phyloP scores from a whole-genome alignment of 2,329 filamentous ascomycete genomes.

The Hysterium pulicare region DNA sequence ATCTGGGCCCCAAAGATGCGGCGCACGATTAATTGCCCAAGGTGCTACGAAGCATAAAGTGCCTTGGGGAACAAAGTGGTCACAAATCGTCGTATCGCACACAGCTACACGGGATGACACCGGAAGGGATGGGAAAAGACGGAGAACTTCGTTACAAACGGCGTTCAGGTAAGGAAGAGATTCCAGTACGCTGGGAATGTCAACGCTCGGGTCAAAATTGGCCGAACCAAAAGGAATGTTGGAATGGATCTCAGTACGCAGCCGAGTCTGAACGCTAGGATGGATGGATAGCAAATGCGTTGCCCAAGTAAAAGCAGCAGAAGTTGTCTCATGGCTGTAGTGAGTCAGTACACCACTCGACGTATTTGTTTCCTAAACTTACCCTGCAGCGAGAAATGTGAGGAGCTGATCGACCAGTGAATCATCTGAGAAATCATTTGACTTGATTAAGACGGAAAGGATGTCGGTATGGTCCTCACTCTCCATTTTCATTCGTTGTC shows the following conservation, averaged over 20 bases:
- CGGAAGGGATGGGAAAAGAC: constrained; percentile 39
- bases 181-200: constrained; percentile 40
- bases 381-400: constrained; percentile 56
- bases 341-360: constrained; percentile 3
- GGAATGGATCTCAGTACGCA: constrained; percentile 66
- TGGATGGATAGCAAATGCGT: constrained; percentile 66
- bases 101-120: constrained; percentile 28
- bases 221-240: constrained; percentile 50
- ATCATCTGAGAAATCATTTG: constrained; percentile 51
- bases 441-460: constrained; percentile 50
- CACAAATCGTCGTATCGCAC: constrained; percentile 30
- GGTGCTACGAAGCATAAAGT: constrained; percentile 39
- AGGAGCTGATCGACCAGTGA: constrained; percentile 55
- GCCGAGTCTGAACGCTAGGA: constrained; percentile 61
- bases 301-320: constrained; percentile 72
- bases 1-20: constrained; percentile 41
- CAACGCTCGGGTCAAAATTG: constrained; percentile 14
- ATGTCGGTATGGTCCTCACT: constrained; percentile 39
- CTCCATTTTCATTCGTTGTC: constrained; percentile 36
- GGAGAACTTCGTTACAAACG: constrained; percentile 44
- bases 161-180: constrained; percentile 45
- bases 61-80: constrained; percentile 37
- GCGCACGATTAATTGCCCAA: constrained; percentile 43
- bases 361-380: constrained; percentile 14
- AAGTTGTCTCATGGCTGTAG: constrained; percentile 68